A percentile compares a stretch with the other conserved stretches of the same genome.
phyloP scores from a whole-genome alignment of 139 green algal genomes.

The Micractinium sp. region DNA sequence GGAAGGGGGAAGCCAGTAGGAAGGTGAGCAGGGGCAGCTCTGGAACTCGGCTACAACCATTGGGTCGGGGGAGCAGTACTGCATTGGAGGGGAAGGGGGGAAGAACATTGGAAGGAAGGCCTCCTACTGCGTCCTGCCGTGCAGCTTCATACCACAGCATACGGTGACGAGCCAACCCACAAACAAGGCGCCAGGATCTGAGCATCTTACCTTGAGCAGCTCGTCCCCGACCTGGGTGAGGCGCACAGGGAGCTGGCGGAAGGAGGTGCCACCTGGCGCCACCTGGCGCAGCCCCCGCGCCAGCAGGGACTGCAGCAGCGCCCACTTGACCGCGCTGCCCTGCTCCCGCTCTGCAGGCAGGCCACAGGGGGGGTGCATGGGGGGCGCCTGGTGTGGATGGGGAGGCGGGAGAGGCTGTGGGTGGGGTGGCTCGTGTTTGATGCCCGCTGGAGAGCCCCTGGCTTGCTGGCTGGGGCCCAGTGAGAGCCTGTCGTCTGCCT shows the following conservation, averaged over 20 bases:
- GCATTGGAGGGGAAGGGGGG: too few species aligned
- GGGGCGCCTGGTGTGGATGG: too few species aligned
- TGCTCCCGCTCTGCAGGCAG: conserved; percentile 11
- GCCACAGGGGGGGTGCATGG: not conserved
- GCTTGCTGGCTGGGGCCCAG: not conserved
- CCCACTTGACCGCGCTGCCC: conserved; percentile 13
- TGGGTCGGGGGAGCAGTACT: not conserved
- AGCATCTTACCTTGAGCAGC: not conserved
- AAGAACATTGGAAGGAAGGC: too few species aligned
- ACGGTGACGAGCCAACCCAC: too few species aligned
- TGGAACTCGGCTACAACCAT: not conserved
- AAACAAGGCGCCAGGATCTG: too few species aligned
- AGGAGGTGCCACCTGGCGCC: not conserved
- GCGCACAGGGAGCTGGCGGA: conserved; percentile 14
- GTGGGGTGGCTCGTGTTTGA: too few species aligned
- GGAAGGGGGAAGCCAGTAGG: not conserved
- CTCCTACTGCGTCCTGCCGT: too few species aligned
- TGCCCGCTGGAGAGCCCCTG: too few species aligned
- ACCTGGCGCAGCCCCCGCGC: conserved; percentile 10
- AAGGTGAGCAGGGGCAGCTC: not conserved
- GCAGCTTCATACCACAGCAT: too few species aligned
- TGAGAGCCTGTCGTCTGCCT: too few species aligned
- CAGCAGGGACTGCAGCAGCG: conserved; percentile 26
- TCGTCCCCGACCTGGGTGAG: conserved; percentile 12
- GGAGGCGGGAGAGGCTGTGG: not conserved